Evolutionary conservation across 2,329 filamentous ascomycete species (phyloP).

Genomic region (Stachybotrys chlorohalonatus): DNA sequence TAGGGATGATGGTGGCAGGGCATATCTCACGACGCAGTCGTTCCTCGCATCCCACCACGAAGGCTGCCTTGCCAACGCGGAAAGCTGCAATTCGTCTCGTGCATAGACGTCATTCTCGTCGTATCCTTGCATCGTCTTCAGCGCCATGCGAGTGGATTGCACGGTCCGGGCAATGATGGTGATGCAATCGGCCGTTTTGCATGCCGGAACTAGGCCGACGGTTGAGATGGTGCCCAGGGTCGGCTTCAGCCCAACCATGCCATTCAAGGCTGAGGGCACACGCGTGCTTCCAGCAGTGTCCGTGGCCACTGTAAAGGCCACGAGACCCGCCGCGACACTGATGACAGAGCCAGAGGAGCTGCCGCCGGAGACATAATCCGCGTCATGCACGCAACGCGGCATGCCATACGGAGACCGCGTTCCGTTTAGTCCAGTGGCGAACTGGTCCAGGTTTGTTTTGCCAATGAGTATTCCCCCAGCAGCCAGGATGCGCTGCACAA

Average conservation of each 20-base stretch:
- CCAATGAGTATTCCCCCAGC: slow-evolving; percentile 49
- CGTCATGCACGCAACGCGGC: slow-evolving; percentile 41
- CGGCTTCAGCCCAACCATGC: slow-evolving; percentile 40
- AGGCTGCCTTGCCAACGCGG: background rate
- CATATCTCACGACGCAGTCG: background rate
- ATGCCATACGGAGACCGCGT: slow-evolving; percentile 51
- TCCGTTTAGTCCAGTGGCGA: slow-evolving; percentile 53
- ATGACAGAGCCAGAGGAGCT: slow-evolving; percentile 50
- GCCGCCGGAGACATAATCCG: slow-evolving; percentile 33
- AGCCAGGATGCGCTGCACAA: slow-evolving; percentile 38
- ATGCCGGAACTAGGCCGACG: slow-evolving; percentile 43
- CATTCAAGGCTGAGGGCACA: slow-evolving; percentile 44
- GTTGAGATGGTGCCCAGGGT: slow-evolving; percentile 43
- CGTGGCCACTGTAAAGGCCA: slow-evolving; percentile 47
- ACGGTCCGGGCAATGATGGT: slow-evolving; percentile 42
- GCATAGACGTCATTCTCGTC: slow-evolving; percentile 1
- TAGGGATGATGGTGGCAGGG: background rate
- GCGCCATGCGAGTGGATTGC: background rate
- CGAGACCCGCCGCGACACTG: slow-evolving; percentile 41
- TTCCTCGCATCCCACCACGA: background rate
- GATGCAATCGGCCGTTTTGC: slow-evolving; percentile 47
- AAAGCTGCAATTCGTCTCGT: background rate
- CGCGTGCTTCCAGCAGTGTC: slow-evolving; percentile 48
- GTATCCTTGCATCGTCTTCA: background rate
- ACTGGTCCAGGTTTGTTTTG: slow-evolving; percentile 52